Evolutionary conservation across 2,329 filamentous ascomycete genomes (phyloP), one percentile per base, ranked within the genome.

Genomic region (Xylariaceae sp.): DNA sequence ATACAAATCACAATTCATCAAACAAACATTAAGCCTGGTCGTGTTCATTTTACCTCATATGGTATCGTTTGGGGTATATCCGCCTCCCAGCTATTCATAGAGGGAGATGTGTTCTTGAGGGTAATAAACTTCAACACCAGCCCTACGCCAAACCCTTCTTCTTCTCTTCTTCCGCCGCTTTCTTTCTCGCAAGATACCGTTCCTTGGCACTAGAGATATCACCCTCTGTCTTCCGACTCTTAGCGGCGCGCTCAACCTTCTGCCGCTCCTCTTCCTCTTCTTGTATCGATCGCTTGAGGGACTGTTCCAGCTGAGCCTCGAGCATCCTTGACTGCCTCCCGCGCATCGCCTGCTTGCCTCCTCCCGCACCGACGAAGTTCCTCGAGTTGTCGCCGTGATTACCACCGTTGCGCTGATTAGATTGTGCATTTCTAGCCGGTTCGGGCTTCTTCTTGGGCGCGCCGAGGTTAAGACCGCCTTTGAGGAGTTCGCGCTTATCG

Each of bases 181-280:
- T 75, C 70, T 91, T 92, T 61, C 88, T 75, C 44, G 86, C 85
- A 44, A 93, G 71, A 64, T 91, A 93, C 55, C 88, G 74, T 67
- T 91, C 88, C 65, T 82, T 87, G 1, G 88, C 88, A 59, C 85
- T 85, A 58, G 79, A 84, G 50, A 92, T 85, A 40, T 92, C 87
- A 16, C 73, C 71, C 39, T 83, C 80, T 1, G 87, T 92, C 76
- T 93, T 93, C 58, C 80, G 77, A 55, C 83, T 86, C 76, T 92
- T 93, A 27, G 79, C 71, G 14, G 79, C 77, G 46, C 81, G 75
- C 65, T 88, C 83, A 17, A 83, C 60, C 62, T 75, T 73, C 50
- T 79, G 75, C 53, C 70, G 69, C 55, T 80, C 77, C 58, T 86
- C 81, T 46, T 84, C 79, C 38, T 85, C 85, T 49, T 84, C 79